Evolutionary conservation across 768 basidiomycete genomes (phyloP).

Genomic region (Leucocoprinus sp.): DNA sequence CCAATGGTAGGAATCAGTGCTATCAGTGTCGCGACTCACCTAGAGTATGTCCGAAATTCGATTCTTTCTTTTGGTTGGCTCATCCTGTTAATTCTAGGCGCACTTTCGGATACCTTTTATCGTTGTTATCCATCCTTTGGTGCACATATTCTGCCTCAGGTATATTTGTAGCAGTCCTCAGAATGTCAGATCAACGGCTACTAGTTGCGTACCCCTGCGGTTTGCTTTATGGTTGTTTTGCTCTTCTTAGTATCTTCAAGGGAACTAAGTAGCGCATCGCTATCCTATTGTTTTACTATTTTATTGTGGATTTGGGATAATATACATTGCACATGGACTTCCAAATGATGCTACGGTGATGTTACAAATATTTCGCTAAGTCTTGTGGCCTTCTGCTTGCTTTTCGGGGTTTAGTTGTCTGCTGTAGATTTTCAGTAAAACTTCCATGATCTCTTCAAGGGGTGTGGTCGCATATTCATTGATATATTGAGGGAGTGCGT

Average conservation of each 20-base stretch:
- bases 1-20: conserved; percentile 95
- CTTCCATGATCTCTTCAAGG: conserved; percentile 78
- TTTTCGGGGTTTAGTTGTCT: conserved; percentile 44
- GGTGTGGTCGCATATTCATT: conserved; percentile 82
- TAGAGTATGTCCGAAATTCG: conserved; percentile 70
- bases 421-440: conserved; percentile 67
- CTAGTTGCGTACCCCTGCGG: conserved; percentile 97
- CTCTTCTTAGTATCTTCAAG: conserved; percentile 86
- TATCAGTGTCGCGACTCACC: conserved; percentile 75
- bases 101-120: conserved; percentile 77
- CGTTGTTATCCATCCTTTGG: conserved; percentile 82
- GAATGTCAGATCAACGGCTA: conserved; percentile 92
- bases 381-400: conserved; percentile 2
- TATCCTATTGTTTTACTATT: not conserved
- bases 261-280: conserved; percentile 18
- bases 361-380: too few relatives aligned
- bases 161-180: conserved; percentile 91
- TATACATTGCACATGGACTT: not conserved
- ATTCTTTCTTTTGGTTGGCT: conserved; percentile 2
- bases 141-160: conserved; percentile 94
- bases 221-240: conserved; percentile 90
- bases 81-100: conserved; percentile 40
- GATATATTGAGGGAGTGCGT: conserved; percentile 80
- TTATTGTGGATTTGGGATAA: not conserved
- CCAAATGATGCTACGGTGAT: too few relatives aligned